Evolutionary conservation across 169 alveolate species (phyloP).

Genomic region (Cryptosporidium ubiquitum): DNA sequence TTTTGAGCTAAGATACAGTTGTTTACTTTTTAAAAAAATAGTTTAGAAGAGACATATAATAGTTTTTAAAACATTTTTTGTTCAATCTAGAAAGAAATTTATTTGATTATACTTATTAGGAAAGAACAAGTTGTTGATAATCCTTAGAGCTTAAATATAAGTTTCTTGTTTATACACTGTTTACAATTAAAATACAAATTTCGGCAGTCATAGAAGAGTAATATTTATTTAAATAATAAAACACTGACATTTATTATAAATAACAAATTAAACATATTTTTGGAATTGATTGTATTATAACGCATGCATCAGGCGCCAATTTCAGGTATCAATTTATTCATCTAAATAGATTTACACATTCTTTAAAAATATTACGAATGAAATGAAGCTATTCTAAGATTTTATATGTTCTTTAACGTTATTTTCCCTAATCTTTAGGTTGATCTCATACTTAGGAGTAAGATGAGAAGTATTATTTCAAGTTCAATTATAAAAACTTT

Average conservation of each 20-base stretch:
- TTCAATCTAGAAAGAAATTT: too few relatives aligned
- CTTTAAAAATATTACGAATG: background rate
- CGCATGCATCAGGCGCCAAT: constrained; percentile 63
- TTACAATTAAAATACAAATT: too few relatives aligned
- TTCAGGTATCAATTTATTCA: background rate
- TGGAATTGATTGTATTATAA: background rate
- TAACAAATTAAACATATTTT: background rate
- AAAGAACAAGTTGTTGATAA: too few relatives aligned
- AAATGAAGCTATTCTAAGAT: background rate
- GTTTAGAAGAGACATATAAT: too few relatives aligned
- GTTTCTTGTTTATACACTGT: too few relatives aligned
- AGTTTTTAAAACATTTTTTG: too few relatives aligned
- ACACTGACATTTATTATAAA: background rate
- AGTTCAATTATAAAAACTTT: background rate
- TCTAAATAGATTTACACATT: background rate
- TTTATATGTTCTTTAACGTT: background rate
- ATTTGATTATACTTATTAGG: background rate
- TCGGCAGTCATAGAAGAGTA: background rate
- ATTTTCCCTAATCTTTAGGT: background rate
- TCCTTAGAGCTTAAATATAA: too few relatives aligned
- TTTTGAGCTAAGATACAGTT: too few relatives aligned
- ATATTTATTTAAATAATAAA: too few relatives aligned
- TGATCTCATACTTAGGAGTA: background rate
- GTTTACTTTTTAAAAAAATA: too few relatives aligned
- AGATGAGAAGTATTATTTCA: background rate